These are phyloP conservation scores for Neonectria sp. DNA, from an alignment of 2,329 filamentous ascomycete genomes.

Conservation along the genomic window DNA sequence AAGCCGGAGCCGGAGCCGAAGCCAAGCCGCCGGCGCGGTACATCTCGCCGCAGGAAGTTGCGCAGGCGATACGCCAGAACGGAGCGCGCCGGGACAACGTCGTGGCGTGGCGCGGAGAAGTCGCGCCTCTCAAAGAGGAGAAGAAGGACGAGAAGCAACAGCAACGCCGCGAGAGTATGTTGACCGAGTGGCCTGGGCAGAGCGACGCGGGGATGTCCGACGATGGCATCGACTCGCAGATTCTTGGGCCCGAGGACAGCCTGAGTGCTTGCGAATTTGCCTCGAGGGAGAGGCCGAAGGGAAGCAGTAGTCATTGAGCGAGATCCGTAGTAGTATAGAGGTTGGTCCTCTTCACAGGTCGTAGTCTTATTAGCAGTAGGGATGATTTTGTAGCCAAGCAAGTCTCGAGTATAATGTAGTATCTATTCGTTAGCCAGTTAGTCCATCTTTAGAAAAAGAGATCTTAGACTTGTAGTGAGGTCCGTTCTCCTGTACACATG, in stretches of 20 bases:
- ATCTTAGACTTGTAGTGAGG: background rate
- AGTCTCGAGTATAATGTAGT: background rate
- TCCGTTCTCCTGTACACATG: background rate
- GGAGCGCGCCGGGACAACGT: background rate
- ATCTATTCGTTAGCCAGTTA: background rate
- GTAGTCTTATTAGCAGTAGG: background rate
- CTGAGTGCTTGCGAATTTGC: background rate
- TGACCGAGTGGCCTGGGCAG: background rate
- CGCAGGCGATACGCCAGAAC: background rate
- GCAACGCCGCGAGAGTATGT: background rate
- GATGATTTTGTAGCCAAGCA: background rate
- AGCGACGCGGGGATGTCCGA: background rate
- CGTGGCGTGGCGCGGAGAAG: background rate
- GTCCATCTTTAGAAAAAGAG: background rate
- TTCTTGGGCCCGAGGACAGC: slow-evolving; percentile 12
- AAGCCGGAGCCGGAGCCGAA: background rate
- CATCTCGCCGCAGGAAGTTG: background rate
- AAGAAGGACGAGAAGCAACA: background rate
- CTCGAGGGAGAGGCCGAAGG: background rate
- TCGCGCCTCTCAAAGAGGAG: background rate
- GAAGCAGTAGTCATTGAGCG: background rate
- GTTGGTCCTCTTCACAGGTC: background rate
- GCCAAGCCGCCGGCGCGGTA: background rate
- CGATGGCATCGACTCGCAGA: background rate
- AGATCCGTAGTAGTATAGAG: background rate